Evolutionary conservation across 139 green algal species (phyloP), one percentile per base, ranked within the genome.

Genomic region (Pleodorina starrii): DNA sequence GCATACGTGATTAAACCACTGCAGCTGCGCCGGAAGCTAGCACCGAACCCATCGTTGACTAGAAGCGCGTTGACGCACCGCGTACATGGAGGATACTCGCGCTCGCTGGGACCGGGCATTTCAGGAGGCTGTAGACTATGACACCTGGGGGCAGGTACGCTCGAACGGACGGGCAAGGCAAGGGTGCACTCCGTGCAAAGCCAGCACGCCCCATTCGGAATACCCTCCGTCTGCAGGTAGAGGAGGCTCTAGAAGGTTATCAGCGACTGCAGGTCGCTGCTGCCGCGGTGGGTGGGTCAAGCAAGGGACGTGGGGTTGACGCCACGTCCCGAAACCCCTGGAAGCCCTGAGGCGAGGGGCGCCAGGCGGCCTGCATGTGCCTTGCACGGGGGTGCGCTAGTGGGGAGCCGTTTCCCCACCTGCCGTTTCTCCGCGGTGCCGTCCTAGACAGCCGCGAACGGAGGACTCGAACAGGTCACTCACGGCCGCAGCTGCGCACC

Each of bases 261-360:
- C 91, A 94, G 42, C 87, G 91, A 6, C 83, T 95, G 21, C 93
- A 95, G 69, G 93, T 95, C 1, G 93, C 93, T 36, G 88, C 93
- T 36, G 88, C 91, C 51, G 90, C 91, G 80, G 93, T 94, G 44
- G 81, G 68, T 73, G 32, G 63, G 54, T 25, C 54, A 66, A 66
- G 29, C 54, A 21, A 5, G 5, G 54, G 54, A 25, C n/a, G n/a
- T n/a, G n/a, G n/a, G n/a, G n/a, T n/a, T n/a, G n/a, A n/a, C 54
- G 54, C 21, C 54, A 66, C 54, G 54, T 66, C 7, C 54, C 54
- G n/a, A n/a, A n/a, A n/a, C n/a, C n/a, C n/a, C n/a, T n/a, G n/a
- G n/a, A n/a, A n/a, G n/a, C n/a, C n/a, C n/a, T n/a, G n/a, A n/a
- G n/a, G n/a, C n/a, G n/a, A n/a, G n/a, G n/a, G n/a, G n/a, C n/a